Evolutionary conservation across 441 rosid species (phyloP).

Genomic region (Capsella rubella): DNA sequence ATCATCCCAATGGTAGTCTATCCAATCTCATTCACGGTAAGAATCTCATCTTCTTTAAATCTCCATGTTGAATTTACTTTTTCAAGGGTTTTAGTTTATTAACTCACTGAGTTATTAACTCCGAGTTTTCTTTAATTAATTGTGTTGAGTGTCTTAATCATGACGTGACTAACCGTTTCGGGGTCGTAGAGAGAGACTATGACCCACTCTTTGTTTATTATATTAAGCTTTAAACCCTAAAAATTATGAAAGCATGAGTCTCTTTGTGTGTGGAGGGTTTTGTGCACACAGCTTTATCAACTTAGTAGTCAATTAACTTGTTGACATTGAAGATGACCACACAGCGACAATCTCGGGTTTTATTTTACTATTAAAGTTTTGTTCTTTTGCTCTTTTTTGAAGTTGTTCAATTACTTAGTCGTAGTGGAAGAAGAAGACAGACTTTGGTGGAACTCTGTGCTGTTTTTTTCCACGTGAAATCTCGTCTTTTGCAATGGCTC

Average conservation of each 20-base stretch:
- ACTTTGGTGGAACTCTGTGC: constrained; percentile 44
- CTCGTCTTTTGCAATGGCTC: constrained; percentile 40
- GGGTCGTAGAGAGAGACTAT: background rate
- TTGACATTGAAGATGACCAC: constrained; percentile 40
- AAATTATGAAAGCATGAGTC: constrained; percentile 9
- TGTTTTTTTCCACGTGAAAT: constrained; percentile 43
- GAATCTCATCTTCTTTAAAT: background rate
- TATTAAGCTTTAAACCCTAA: constrained; percentile 7
- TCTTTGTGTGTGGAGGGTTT: constrained; percentile 34
- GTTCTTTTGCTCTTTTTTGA: constrained; percentile 40
- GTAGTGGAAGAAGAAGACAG: constrained; percentile 40
- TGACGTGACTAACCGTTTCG: constrained; percentile 36
- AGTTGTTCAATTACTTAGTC: constrained; percentile 2
- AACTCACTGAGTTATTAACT: constrained; percentile 28
- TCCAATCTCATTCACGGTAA: constrained; percentile 84
- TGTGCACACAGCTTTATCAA: constrained; percentile 30
- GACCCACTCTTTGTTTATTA: constrained; percentile 20
- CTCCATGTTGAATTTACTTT: background rate
- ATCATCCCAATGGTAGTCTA: constrained; percentile 88
- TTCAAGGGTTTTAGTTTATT: constrained; percentile 4
- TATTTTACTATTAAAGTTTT: constrained; percentile 23
- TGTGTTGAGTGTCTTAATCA: constrained; percentile 26
- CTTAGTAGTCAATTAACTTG: background rate
- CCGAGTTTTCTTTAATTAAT: constrained; percentile 34
- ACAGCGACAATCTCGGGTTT: constrained; percentile 43